Conservation (phyloP, 805 yeast species). For the Starmerella kuoi region DNA sequence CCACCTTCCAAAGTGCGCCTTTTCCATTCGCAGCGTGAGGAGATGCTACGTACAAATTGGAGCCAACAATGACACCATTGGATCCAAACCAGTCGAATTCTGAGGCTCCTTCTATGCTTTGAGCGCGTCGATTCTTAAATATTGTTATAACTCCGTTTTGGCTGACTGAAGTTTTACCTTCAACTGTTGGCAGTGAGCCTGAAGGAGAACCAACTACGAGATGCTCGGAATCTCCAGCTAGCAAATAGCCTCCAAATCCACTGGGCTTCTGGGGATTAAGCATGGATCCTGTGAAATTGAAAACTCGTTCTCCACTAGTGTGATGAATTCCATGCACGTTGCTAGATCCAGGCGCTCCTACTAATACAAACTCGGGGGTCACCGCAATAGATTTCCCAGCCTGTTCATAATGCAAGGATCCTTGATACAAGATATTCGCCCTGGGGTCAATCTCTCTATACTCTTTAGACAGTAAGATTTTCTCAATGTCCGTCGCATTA, state of each 20-base stretch:
- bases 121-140: constrained; percentile 25
- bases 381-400: constrained; percentile 33
- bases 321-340: constrained; percentile 31
- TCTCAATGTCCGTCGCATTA: constrained; percentile 27
- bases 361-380: constrained; percentile 25
- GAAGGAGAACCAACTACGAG: constrained; percentile 28
- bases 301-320: constrained; percentile 15
- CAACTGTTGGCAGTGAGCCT: neutral
- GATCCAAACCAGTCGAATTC: constrained; percentile 29
- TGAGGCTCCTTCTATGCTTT: constrained; percentile 11
- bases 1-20: constrained; percentile 39
- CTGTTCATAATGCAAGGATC: constrained; percentile 29
- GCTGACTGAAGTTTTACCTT: constrained; percentile 8
- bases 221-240: constrained; percentile 22
- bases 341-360: constrained; percentile 34
- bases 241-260: constrained; percentile 26
- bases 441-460: neutral
- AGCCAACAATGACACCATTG: constrained; percentile 23
- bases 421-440: constrained; percentile 5
- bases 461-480: constrained; percentile 12
- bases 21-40: constrained; percentile 33
- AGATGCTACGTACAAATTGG: constrained; percentile 30
- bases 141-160: constrained; percentile 36
- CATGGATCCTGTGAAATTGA: constrained; percentile 8
- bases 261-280: constrained; percentile 9